A percentile compares a stretch with the other conserved stretches of the same genome.
Evolutionary conservation across 2,329 filamentous ascomycete genomes (phyloP).

Genomic region (Aspergillus sp.): DNA sequence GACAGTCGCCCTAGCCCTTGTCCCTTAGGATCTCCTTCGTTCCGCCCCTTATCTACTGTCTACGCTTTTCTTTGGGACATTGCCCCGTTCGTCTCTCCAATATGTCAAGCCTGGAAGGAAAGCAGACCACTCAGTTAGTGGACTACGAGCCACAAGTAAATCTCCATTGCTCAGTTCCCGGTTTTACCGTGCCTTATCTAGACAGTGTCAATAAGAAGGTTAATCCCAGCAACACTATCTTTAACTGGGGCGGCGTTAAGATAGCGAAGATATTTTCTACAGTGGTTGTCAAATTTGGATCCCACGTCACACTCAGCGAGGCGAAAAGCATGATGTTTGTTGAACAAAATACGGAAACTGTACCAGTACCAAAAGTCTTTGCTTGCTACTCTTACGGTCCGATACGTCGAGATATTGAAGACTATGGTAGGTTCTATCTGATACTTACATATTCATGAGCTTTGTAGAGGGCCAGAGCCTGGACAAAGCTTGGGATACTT

Average conservation of each 20-base stretch:
- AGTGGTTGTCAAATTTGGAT: slow-evolving; percentile 14
- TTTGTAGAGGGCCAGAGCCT: slow-evolving; percentile 9
- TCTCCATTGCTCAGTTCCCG: not conserved
- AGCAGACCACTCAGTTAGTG: not conserved
- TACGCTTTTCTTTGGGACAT: too few species aligned
- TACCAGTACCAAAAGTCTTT: slow-evolving; percentile 11
- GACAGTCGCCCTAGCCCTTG: too few species aligned
- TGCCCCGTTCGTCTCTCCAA: not conserved
- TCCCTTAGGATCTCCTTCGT: too few species aligned
- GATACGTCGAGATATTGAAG: slow-evolving; percentile 8
- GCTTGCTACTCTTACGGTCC: slow-evolving; percentile 12
- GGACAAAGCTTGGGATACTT: slow-evolving; percentile 9
- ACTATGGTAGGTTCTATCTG: slow-evolving; percentile 11
- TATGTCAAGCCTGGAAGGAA: not conserved
- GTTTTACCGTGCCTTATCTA: not conserved
- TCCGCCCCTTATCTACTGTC: too few species aligned
- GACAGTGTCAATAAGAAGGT: not conserved
- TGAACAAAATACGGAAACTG: slow-evolving; percentile 7
- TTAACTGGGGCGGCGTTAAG: slow-evolving; percentile 7
- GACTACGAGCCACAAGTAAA: not conserved
- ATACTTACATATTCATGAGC: slow-evolving; percentile 18
- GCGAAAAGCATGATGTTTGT: slow-evolving; percentile 14
- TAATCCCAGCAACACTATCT: slow-evolving; percentile 2
- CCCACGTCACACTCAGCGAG: slow-evolving; percentile 9
- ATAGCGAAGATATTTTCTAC: slow-evolving; percentile 12